Evolutionary conservation across 495 filamentous ascomycete species (phyloP).

Genomic region (Lophiotrema nucula): DNA sequence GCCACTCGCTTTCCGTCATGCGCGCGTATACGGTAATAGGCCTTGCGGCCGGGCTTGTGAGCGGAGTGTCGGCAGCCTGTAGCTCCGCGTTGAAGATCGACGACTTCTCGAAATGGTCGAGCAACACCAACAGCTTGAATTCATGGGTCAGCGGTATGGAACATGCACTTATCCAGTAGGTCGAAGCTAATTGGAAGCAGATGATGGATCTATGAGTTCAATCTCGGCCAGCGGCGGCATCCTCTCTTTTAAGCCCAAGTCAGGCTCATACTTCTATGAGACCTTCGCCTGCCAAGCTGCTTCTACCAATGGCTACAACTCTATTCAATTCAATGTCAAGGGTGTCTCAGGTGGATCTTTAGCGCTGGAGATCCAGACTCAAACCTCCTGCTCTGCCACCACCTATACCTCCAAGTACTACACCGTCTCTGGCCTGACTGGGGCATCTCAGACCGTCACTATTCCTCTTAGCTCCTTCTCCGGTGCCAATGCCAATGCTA

Average conservation of each 20-base stretch:
- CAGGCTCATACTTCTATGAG: slow-evolving; percentile 57
- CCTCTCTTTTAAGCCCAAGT: slow-evolving; percentile 53
- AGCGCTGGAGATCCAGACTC: slow-evolving; percentile 56
- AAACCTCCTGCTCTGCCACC: slow-evolving; percentile 43
- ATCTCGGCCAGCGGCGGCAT: slow-evolving; percentile 48
- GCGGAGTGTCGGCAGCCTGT: slow-evolving; percentile 44
- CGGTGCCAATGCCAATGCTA: slow-evolving; percentile 52
- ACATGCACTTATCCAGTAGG: neutral
- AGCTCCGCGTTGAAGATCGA: slow-evolving; percentile 54
- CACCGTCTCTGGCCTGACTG: slow-evolving; percentile 51
- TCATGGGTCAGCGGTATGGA: slow-evolving; percentile 53
- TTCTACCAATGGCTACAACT: slow-evolving; percentile 49
- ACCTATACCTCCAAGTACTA: slow-evolving; percentile 51
- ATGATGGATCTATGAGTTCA: slow-evolving; percentile 55
- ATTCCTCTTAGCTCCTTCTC: slow-evolving; percentile 53
- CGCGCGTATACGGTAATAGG: slow-evolving; percentile 22
- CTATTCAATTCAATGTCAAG: slow-evolving; percentile 55
- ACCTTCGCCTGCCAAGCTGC: slow-evolving; percentile 52
- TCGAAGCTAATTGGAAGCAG: slow-evolving; percentile 35
- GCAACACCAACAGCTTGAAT: slow-evolving; percentile 50
- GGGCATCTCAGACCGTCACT: slow-evolving; percentile 52
- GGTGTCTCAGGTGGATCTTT: slow-evolving; percentile 52
- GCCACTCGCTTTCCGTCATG: slow-evolving; percentile 27
- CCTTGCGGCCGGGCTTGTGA: slow-evolving; percentile 23
- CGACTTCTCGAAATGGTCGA: slow-evolving; percentile 54